phyloP scores from a whole-genome alignment of 2,329 filamentous ascomycete species.

The Chrysoporthe austroafricana region DNA sequence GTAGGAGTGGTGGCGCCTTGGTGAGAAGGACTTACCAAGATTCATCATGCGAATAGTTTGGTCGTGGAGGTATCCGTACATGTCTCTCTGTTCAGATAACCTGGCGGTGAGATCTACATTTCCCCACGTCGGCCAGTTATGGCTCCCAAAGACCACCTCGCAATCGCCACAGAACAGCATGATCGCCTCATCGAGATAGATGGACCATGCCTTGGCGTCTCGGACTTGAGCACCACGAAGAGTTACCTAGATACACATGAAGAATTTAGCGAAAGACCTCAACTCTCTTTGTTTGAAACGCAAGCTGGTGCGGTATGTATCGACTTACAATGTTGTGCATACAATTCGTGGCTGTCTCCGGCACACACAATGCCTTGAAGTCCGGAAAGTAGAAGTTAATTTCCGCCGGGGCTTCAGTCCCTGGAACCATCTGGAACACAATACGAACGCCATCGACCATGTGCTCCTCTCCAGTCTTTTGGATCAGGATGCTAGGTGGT shows the following conservation, averaged over 20 bases:
- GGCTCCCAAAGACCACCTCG: constrained; percentile 43
- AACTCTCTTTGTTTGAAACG: no score
- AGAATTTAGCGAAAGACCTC: neutral
- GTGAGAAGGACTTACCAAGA: neutral
- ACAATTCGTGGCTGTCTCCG: constrained; percentile 44
- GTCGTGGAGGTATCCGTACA: constrained; percentile 46
- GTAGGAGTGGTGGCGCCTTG: neutral
- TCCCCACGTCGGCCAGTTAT: constrained; percentile 50
- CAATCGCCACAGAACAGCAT: constrained; percentile 38
- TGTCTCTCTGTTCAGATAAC: constrained; percentile 43
- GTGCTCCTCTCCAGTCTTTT: constrained; percentile 37
- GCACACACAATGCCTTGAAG: constrained; percentile 41
- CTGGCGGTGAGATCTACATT: constrained; percentile 32
- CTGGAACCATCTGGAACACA: constrained; percentile 46
- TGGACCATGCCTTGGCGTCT: constrained; percentile 45
- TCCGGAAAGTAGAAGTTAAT: constrained; percentile 47
- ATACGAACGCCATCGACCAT: constrained; percentile 43
- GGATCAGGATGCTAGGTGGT: constrained; percentile 40
- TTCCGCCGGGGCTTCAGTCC: constrained; percentile 47
- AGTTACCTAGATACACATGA: constrained; percentile 33
- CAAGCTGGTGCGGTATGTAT: neutral
- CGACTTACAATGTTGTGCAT: constrained; percentile 43
- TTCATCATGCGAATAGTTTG: constrained; percentile 46
- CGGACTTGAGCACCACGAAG: constrained; percentile 46
- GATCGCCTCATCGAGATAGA: constrained; percentile 43